Evolutionary conservation across 805 yeast genomes (phyloP), one percentile per base, ranked within the genome.

Genomic region (Vanderwaltozyma polyspora): DNA sequence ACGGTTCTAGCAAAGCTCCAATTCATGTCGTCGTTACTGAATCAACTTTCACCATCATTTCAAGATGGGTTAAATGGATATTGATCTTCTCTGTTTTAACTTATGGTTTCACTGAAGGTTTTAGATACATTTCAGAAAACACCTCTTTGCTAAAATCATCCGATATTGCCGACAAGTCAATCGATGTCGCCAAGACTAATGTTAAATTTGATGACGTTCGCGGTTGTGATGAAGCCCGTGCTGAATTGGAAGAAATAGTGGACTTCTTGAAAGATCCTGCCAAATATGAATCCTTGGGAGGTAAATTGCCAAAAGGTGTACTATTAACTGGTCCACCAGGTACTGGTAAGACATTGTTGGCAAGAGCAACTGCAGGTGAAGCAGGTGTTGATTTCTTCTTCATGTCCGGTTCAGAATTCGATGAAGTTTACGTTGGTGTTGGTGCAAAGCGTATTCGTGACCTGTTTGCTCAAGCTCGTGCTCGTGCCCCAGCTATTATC

Each of bases 371-470:
- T 21, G 98, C 98, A 6, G 97, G 97, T 43, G 97, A 89, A 62
- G 97, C 98, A 6, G 97, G 95, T 36, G 97, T 91, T 17, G 98
- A 97, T 28, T 91, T 91, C 55, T 89, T 87, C 62, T 89, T 89
- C 61, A 89, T 91, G 96, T 83, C 95, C 5, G 98, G 98, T 31
- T 84, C 95, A 1, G 98, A 91, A 58, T 91, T 91, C 55, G 99
- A 93, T 57, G 98, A 91, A 62, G 72, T 93, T 46, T 91, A 89
- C 52, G 98, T 91, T 15, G 99, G 99, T 57, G 97, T 93, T 30
- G 99, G 99, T 55, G 98, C 99, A 35, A 89, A 87, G 60, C 74
- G 98, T 53, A 93, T 91, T 36, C 79, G 99, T 48, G 98, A 93
- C 52, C 70, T 91, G 44, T 91, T 91, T 51, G 64, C 77, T 5